Conservation (phyloP, 352 stramenopile genomes). For the Thalassiosira pacifica region DNA sequence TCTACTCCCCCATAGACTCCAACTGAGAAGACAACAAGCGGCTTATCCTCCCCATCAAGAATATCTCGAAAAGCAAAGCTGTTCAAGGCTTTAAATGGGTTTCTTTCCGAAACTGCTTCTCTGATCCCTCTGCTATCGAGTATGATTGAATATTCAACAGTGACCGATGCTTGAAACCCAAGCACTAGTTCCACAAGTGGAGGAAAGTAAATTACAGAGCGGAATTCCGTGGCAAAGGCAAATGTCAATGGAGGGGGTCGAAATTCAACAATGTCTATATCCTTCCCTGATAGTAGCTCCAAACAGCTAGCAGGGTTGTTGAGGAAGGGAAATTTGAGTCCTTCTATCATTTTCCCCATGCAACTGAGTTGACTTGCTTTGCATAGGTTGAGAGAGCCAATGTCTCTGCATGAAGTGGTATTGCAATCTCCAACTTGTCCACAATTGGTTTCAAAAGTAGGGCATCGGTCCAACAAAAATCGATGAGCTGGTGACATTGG, state of each 20-base stretch:
- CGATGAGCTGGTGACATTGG: too few relatives aligned
- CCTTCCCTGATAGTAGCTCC: slow-evolving; percentile 14
- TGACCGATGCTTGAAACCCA: slow-evolving; percentile 3
- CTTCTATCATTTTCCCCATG: neutral
- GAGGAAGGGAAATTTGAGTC: slow-evolving; percentile 23
- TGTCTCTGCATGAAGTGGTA: neutral
- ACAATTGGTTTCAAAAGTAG: too few relatives aligned
- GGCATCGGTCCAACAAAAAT: too few relatives aligned
- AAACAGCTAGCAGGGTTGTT: slow-evolving; percentile 4
- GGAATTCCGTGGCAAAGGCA: slow-evolving; percentile 10
- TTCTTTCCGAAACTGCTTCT: slow-evolving; percentile 50
- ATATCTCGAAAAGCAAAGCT: slow-evolving; percentile 56
- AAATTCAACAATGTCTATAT: slow-evolving; percentile 37
- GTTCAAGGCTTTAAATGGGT: slow-evolving; percentile 59
- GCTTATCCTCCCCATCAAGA: slow-evolving; percentile 56
- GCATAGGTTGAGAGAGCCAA: neutral
- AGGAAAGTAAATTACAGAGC: slow-evolving; percentile 18
- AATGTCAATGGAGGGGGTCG: slow-evolving; percentile 3
- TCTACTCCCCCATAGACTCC: slow-evolving; percentile 20
- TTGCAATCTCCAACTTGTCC: neutral
- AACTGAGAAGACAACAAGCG: slow-evolving; percentile 38
- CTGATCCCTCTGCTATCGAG: slow-evolving; percentile 40
- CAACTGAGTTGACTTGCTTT: slow-evolving; percentile 8
- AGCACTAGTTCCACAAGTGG: slow-evolving; percentile 9
- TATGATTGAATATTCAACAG: slow-evolving; percentile 1